Evolutionary conservation across 139 green algal genomes (phyloP).

Genomic region (Ettlia oleoabundans): DNA sequence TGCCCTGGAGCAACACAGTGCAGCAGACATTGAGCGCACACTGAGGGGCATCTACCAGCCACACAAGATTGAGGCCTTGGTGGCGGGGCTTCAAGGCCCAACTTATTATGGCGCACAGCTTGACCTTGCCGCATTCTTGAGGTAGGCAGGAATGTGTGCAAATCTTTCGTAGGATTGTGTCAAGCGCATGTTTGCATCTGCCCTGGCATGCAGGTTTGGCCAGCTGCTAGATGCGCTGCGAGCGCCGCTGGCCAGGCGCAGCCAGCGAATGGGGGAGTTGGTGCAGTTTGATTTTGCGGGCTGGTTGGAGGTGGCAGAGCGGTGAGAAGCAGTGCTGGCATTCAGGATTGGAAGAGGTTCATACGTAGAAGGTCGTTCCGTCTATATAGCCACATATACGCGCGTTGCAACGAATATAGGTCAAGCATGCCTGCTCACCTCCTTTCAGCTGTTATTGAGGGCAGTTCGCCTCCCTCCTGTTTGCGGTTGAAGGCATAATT

Average conservation of each 20-base stretch:
- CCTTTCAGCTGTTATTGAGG: not conserved
- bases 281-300: constrained; percentile 2
- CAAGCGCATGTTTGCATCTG: not conserved
- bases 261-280: not conserved
- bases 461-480: not conserved
- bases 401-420: no score
- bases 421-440: not conserved
- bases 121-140: constrained; percentile 8
- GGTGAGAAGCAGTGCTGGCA: not conserved
- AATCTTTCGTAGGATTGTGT: no score
- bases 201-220: not conserved
- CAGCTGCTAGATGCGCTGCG: constrained; percentile 6
- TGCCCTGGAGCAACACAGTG: not conserved
- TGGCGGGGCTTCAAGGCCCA: not conserved
- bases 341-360: not conserved
- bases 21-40: not conserved
- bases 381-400: no score
- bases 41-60: constrained; percentile 6
- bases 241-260: not conserved
- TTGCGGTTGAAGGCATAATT: not conserved
- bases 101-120: not conserved
- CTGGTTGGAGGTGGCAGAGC: constrained; percentile 24
- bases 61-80: not conserved
- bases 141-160: not conserved
- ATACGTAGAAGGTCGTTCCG: not conserved